These are phyloP conservation scores for Phytophthora tentaculata DNA, from an alignment of 352 stramenopile genomes.

Conservation along the genomic window DNA sequence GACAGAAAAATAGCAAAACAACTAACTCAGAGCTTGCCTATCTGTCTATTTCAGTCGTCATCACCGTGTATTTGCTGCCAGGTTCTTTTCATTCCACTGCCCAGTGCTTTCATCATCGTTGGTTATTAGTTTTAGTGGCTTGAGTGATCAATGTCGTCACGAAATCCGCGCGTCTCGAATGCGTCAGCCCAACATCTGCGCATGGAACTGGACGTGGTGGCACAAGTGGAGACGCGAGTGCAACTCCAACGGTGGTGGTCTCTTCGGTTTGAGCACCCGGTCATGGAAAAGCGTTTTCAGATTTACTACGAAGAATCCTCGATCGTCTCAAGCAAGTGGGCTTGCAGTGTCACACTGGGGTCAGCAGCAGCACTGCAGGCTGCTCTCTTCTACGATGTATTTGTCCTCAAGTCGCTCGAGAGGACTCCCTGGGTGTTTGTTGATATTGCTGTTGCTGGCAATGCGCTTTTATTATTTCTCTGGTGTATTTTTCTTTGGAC, in stretches of 20 bases:
- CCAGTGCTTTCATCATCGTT: neutral
- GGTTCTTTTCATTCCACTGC: conserved; percentile 23
- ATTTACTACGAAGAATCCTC: conserved; percentile 64
- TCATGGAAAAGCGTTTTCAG: conserved; percentile 65
- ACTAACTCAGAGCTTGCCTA: conserved; percentile 26
- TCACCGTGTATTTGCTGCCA: conserved; percentile 1
- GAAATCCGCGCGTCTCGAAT: conserved; percentile 46
- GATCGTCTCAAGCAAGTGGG: conserved; percentile 42
- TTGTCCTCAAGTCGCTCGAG: conserved; percentile 26
- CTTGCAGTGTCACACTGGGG: conserved; percentile 38
- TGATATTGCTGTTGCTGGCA: conserved; percentile 23
- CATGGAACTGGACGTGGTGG: conserved; percentile 55
- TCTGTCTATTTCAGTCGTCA: conserved; percentile 26
- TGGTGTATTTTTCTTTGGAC: conserved; percentile 36
- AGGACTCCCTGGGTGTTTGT: conserved; percentile 37
- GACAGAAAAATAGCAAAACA: conserved; percentile 26
- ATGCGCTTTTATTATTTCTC: conserved; percentile 21
- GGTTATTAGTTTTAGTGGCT: too few species aligned
- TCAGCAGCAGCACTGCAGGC: conserved; percentile 50
- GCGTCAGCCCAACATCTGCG: conserved; percentile 52
- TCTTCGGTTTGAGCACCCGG: conserved; percentile 50
- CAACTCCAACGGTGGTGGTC: conserved; percentile 48
- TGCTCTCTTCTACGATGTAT: conserved; percentile 37
- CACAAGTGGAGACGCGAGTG: conserved; percentile 43
- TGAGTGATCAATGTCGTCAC: conserved; percentile 10